Percentiles rank a stretch among this genome's conserved stretches.
Conservation (phyloP, 192 early-diverging fungal species). For the Thamnidium elegans region DNA sequence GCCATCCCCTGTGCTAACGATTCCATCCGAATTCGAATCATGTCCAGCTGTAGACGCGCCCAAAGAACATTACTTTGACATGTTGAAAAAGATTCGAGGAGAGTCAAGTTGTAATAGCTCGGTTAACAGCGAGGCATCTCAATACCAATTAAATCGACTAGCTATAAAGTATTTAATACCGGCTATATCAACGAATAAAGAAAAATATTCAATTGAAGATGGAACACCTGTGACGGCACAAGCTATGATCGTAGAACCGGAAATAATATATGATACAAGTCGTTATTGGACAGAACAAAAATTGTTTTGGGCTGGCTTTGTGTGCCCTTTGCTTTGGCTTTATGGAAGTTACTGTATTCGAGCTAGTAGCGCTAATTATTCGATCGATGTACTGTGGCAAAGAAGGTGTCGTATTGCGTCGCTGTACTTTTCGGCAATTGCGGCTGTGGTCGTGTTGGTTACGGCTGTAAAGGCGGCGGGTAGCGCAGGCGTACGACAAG, state of each 20-base stretch:
- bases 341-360: not conserved
- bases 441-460: not conserved
- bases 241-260: not conserved
- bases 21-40: not conserved
- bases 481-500: not conserved
- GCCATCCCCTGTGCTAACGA: not conserved
- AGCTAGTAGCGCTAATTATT: not conserved
- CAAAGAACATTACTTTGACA: not conserved
- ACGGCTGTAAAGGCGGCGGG: not conserved
- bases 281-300: not conserved
- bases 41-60: not conserved
- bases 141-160: no score
- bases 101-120: no score
- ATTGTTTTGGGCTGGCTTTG: conserved; percentile 6
- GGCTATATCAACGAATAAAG: not conserved
- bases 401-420: not conserved
- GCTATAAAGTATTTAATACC: no score
- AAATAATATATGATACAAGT: not conserved
- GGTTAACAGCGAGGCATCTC: no score
- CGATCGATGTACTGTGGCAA: not conserved
- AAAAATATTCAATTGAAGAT: no score
- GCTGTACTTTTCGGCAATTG: not conserved
- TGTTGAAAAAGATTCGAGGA: conserved; percentile 5
- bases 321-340: not conserved
- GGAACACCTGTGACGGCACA: not conserved